Evolutionary conservation across 352 stramenopile species (phyloP), one percentile per base, ranked within the genome.

Genomic region (Globisporangium barbulae): DNA sequence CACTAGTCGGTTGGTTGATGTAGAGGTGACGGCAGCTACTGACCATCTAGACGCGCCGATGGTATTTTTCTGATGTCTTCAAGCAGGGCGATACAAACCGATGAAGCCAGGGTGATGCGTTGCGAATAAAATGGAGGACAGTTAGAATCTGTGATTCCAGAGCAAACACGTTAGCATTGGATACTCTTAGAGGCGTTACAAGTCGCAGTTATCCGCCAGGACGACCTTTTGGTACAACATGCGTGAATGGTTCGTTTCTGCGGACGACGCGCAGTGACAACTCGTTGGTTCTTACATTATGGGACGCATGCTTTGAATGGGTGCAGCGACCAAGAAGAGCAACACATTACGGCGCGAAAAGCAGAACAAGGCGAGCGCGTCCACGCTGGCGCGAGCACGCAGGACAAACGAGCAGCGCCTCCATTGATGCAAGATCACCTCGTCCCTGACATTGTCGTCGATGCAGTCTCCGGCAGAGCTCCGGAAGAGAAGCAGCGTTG

Each of bases 391-490:
- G 8, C 13, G 6, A 56, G 17, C 17, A 19, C 22, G 19, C 22
- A 30, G 49, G 28, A 31, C n/a, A 56, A 39, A 22, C 25, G 21
- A 15, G 25, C 45, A 21, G 17, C 28, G 30, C 12, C 17, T 42
- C 13, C 8, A 5, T 42, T 42, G 17, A 56, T 41, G 19, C 30
- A 6, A 17, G 15, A 42, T 25, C 50, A 39, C 50, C 25, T 56
- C 9, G 30, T 8, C 17, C 3, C 5, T 19, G 50, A 44, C 30
- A 42, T 9, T 7, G 7, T 39, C 9, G 17, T 21, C 35, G 15
- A 49, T 62, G 62, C 62, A 21, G 5, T 4, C 6, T 5, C 4
- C 10, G 0, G 13, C 58, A 3, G 58, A 62, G 39, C 13, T 69
- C 10, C 59, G 59, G 19, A 44, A 45, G 39, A 35, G 59, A 15